These are phyloP conservation scores for Conoideocrella luteorostrata DNA, from an alignment of 2,329 filamentous ascomycete genomes.

Conservation along the genomic window DNA sequence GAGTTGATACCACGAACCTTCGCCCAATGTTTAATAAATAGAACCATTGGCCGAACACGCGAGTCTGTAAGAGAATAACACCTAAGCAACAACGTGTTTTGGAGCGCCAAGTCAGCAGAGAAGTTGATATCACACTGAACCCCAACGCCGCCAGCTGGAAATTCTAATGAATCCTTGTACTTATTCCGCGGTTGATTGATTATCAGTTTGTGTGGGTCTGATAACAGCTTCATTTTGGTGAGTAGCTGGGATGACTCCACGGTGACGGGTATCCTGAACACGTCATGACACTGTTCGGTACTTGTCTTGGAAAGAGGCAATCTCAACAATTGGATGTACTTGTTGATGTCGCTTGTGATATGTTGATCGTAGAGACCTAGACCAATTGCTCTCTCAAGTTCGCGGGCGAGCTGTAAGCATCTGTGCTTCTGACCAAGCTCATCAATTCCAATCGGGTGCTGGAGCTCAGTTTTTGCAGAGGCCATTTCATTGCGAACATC, in stretches of 20 bases:
- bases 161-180: slow-evolving; percentile 61
- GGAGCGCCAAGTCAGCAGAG: slow-evolving; percentile 71
- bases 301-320: slow-evolving; percentile 22
- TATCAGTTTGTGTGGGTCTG: slow-evolving; percentile 43
- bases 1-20: slow-evolving; percentile 81
- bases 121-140: slow-evolving; percentile 93
- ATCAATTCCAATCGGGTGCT: slow-evolving; percentile 25
- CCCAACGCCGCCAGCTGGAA: slow-evolving; percentile 69
- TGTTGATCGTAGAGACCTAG: slow-evolving; percentile 38
- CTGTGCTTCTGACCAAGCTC: slow-evolving; percentile 45
- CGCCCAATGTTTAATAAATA: slow-evolving; percentile 90
- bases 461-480: slow-evolving; percentile 10
- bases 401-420: slow-evolving; percentile 46
- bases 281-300: slow-evolving; percentile 10
- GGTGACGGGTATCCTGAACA: slow-evolving; percentile 30
- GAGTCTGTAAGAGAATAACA: slow-evolving; percentile 77
- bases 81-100: slow-evolving; percentile 76
- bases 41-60: slow-evolving; percentile 68
- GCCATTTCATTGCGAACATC: slow-evolving; percentile 38
- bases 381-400: slow-evolving; percentile 48
- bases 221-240: slow-evolving; percentile 36
- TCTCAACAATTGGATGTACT: slow-evolving; percentile 47
- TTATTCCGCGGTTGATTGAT: slow-evolving; percentile 47
- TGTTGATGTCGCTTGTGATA: slow-evolving; percentile 30
- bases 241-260: slow-evolving; percentile 27